These are phyloP conservation scores for Populus tremula DNA, from an alignment of 345 rosid species.

Conservation along the genomic window DNA sequence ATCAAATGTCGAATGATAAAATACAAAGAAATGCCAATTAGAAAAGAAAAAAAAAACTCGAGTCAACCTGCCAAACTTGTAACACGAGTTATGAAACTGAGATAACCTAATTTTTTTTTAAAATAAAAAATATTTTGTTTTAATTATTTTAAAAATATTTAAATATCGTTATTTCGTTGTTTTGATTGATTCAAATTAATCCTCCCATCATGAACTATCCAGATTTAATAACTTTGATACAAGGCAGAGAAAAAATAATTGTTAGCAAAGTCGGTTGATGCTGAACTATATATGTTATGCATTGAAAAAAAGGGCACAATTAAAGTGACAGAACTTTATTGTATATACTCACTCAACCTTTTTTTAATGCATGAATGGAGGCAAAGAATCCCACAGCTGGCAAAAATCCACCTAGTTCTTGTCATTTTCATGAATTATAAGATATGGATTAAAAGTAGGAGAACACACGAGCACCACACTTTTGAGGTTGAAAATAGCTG, in stretches of 20 bases:
- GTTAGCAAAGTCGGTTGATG: not conserved
- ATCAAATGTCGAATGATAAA: no score
- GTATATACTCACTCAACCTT: not conserved
- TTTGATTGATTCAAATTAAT: no score
- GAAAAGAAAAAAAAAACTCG: no score
- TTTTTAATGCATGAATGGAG: not conserved
- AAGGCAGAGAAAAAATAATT: not conserved
- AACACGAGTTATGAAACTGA: fast-evolving
- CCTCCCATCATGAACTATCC: no score
- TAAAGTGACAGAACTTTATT: not conserved
- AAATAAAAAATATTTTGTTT: no score
- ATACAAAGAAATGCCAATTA: no score
- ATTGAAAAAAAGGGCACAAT: not conserved
- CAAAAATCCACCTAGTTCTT: constrained; percentile 17
- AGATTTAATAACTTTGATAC: no score
- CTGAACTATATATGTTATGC: not conserved
- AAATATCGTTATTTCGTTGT: no score
- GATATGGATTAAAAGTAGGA: not conserved
- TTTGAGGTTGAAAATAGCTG: not conserved
- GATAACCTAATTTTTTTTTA: no score
- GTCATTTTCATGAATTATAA: constrained; percentile 30
- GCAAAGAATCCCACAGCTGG: constrained; percentile 28
- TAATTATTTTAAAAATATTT: no score
- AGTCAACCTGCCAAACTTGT: no score
- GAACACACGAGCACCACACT: constrained; percentile 18